Percentiles rank a stretch among this genome's conserved stretches.
phyloP scores from a whole-genome alignment of 2,329 filamentous ascomycete species.

The Trichoderma semiorbis region DNA sequence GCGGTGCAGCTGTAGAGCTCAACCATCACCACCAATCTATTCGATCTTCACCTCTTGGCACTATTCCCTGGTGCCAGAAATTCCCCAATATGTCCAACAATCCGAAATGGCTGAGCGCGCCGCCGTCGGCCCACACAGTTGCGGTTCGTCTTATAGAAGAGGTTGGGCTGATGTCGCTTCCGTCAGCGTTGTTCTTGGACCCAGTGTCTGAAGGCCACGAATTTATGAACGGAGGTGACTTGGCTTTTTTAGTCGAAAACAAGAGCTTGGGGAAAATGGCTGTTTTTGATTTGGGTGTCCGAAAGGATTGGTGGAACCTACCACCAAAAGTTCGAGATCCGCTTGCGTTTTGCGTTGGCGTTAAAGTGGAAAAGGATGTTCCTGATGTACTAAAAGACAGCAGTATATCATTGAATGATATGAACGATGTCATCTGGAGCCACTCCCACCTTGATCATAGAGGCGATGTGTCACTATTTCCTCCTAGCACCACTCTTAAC shows the following conservation, averaged over 20 bases:
- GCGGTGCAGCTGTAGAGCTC: background rate
- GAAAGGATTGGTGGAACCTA: constrained; percentile 11
- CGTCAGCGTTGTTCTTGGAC: background rate
- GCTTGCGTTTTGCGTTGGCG: background rate
- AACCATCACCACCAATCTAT: background rate
- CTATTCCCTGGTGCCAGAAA: background rate
- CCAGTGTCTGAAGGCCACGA: background rate
- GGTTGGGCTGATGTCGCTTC: background rate
- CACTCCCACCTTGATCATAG: constrained; percentile 31
- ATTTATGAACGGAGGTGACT: background rate
- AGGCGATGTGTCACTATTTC: constrained; percentile 28
- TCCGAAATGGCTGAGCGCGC: background rate
- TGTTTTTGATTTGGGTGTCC: background rate
- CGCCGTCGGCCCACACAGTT: background rate
- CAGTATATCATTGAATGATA: background rate
- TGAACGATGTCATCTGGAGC: constrained; percentile 29
- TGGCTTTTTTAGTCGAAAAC: background rate
- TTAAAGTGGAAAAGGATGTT: background rate
- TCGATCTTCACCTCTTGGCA: background rate
- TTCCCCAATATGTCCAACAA: background rate
- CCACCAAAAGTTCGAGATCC: constrained; percentile 2
- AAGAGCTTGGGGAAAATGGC: background rate
- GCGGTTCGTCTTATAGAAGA: background rate
- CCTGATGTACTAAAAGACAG: background rate
- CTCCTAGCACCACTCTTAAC: constrained; percentile 24